These are phyloP conservation scores for Heracleum sosnowskyi DNA, from an alignment of 129 eudicot genomes.

Conservation along the genomic window DNA sequence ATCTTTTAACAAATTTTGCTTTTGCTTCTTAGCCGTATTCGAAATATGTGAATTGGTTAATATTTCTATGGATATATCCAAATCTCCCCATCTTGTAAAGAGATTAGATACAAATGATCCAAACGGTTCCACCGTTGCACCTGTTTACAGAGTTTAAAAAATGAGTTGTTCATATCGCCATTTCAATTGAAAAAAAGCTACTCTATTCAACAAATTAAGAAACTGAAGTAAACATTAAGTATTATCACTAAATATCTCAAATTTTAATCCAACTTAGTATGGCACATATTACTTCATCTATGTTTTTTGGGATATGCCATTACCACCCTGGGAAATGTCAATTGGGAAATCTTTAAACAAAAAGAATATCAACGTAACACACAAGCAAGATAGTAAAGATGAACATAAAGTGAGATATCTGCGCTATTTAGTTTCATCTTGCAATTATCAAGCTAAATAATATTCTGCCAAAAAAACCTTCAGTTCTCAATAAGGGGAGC, in stretches of 20 bases:
- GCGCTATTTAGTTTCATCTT: too few relatives aligned
- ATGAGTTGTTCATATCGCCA: not conserved
- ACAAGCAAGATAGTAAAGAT: not conserved
- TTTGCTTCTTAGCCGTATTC: conserved; percentile 55
- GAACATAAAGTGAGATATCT: not conserved
- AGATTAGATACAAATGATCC: conserved; percentile 93
- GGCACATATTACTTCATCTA: not conserved
- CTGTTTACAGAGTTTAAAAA: conserved; percentile 33
- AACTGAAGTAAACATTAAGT: not conserved
- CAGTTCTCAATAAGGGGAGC: not conserved
- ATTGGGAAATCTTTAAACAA: not conserved
- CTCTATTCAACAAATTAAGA: not conserved
- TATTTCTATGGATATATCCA: conserved; percentile 81
- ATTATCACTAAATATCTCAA: not conserved
- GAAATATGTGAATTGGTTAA: conserved; percentile 52
- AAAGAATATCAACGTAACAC: not conserved
- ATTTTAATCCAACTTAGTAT: not conserved
- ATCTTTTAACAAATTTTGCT: conserved; percentile 53
- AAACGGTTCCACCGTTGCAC: conserved; percentile 91
- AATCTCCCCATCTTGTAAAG: conserved; percentile 91
- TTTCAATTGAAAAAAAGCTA: not conserved
- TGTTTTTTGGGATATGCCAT: not conserved
- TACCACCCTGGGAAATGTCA: not conserved
- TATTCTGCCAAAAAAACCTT: not conserved
- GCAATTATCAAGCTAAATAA: not conserved